These are phyloP conservation scores for Ophiostoma pallidulum DNA, from an alignment of 2,329 filamentous ascomycete genomes.

Conservation along the genomic window DNA sequence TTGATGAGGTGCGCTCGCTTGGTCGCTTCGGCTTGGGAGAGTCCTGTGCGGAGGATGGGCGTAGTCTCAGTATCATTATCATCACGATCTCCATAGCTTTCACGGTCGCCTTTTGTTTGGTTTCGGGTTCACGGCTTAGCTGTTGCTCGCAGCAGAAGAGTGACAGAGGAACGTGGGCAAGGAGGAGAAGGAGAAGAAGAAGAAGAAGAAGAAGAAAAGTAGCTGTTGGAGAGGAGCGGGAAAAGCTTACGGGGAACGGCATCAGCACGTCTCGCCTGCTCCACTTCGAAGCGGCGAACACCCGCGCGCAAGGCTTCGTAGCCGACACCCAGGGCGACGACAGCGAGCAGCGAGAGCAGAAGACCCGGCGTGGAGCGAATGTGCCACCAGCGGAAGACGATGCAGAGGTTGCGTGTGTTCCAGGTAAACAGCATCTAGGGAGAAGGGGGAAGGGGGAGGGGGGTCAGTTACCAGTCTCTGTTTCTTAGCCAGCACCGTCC, in stretches of 20 bases:
- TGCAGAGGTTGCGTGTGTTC: constrained; percentile 88
- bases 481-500: too few species aligned
- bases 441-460: too few species aligned
- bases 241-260: constrained; percentile 41
- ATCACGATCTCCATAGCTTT: constrained; percentile 12
- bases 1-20: constrained; percentile 68
- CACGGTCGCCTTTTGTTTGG: constrained; percentile 2
- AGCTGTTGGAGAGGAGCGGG: neutral
- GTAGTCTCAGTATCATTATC: constrained; percentile 51
- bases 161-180: neutral
- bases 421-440: constrained; percentile 94
- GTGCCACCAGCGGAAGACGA: constrained; percentile 90
- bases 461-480: too few species aligned
- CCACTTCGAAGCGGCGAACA: constrained; percentile 66
- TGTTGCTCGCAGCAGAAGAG: constrained; percentile 3
- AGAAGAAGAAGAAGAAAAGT: neutral
- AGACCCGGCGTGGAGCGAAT: constrained; percentile 65
- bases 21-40: constrained; percentile 51
- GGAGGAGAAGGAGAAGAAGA: constrained; percentile 3
- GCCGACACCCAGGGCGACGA: constrained; percentile 76
- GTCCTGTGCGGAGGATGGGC: constrained; percentile 62
- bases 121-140: constrained; percentile 8
- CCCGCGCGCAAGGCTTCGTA: constrained; percentile 81
- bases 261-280: constrained; percentile 38
- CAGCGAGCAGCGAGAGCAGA: constrained; percentile 69